A percentile compares a stretch with the other conserved stretches of the same genome.
phyloP scores from a whole-genome alignment of 2,329 filamentous ascomycete genomes.

The Fusarium palustre region DNA sequence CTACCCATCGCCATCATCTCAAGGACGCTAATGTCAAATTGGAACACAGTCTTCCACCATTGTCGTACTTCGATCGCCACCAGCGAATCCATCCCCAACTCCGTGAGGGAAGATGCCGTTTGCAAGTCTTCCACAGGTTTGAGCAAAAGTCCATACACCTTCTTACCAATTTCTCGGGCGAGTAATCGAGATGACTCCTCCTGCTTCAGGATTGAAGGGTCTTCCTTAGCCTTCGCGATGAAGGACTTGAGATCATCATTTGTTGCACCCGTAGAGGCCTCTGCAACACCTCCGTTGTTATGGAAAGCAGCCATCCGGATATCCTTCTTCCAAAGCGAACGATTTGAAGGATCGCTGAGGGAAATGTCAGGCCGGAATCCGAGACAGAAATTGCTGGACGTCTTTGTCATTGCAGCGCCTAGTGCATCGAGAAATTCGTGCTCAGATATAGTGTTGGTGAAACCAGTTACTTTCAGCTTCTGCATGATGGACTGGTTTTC shows the following conservation, averaged over 20 bases:
- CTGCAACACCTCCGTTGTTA: neutral
- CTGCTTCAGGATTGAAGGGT: neutral
- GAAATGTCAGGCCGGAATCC: neutral
- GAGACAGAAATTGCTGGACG: neutral
- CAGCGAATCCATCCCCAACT: slow-evolving; percentile 13
- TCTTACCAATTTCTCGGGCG: slow-evolving; percentile 4
- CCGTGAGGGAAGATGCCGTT: slow-evolving; percentile 6
- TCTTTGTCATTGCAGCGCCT: neutral
- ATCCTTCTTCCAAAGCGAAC: slow-evolving; percentile 11
- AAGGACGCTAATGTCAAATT: slow-evolving; percentile 11
- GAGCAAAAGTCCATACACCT: slow-evolving; percentile 9
- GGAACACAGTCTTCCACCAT: slow-evolving; percentile 15
- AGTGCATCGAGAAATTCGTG: slow-evolving; percentile 5
- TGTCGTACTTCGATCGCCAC: slow-evolving; percentile 10
- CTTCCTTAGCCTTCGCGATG: slow-evolving; percentile 1
- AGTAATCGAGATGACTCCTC: neutral
- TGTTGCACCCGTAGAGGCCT: neutral
- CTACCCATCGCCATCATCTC: slow-evolving; percentile 17
- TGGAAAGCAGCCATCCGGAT: slow-evolving; percentile 9
- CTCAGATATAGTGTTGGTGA: slow-evolving; percentile 6
- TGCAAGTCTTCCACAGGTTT: slow-evolving; percentile 1
- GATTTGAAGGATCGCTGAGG: neutral
- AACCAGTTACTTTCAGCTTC: neutral
- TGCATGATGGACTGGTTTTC: slow-evolving; percentile 7
- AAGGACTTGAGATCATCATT: slow-evolving; percentile 8